Conservation (phyloP, 2,329 filamentous ascomycete species). For the Phialocephala sp. region DNA sequence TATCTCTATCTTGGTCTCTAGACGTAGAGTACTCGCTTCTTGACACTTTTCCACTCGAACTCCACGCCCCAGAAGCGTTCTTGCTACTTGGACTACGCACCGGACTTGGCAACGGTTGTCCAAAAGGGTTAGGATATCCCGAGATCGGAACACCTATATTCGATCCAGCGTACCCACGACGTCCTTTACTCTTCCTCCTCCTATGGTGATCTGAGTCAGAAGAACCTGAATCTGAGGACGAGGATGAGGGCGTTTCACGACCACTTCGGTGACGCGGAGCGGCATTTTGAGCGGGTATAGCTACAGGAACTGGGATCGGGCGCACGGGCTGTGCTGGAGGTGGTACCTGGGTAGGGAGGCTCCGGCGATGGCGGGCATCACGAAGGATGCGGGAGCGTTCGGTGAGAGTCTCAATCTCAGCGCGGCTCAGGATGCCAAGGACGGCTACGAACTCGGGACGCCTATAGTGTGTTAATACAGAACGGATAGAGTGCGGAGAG, state of each 20-base stretch:
- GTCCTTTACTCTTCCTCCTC: slow-evolving; percentile 12
- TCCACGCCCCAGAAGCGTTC: background rate
- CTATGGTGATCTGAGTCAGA: slow-evolving; percentile 19
- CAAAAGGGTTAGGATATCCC: slow-evolving; percentile 37
- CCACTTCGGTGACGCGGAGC: slow-evolving; percentile 12
- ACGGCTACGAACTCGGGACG: slow-evolving; percentile 65
- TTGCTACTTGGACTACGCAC: slow-evolving; percentile 16
- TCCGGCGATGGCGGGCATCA: slow-evolving; percentile 30
- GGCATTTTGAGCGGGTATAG: background rate
- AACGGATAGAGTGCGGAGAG: background rate
- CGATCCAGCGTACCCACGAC: slow-evolving; percentile 18
- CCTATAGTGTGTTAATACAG: slow-evolving; percentile 22
- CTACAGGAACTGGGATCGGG: slow-evolving; percentile 14
- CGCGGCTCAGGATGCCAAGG: slow-evolving; percentile 58
- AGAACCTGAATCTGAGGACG: slow-evolving; percentile 15
- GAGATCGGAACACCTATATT: slow-evolving; percentile 26
- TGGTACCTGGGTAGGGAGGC: slow-evolving; percentile 11
- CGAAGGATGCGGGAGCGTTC: slow-evolving; percentile 48
- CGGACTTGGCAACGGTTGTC: slow-evolving; percentile 28
- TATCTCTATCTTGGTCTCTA: slow-evolving; percentile 33
- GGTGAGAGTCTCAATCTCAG: slow-evolving; percentile 59
- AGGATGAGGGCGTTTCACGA: slow-evolving; percentile 26
- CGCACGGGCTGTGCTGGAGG: slow-evolving; percentile 23
- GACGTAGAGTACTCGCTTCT: background rate
- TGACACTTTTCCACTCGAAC: background rate